These are phyloP conservation scores for Parathielavia hyrcaniae DNA, from an alignment of 495 filamentous ascomycete genomes.

Conservation along the genomic window DNA sequence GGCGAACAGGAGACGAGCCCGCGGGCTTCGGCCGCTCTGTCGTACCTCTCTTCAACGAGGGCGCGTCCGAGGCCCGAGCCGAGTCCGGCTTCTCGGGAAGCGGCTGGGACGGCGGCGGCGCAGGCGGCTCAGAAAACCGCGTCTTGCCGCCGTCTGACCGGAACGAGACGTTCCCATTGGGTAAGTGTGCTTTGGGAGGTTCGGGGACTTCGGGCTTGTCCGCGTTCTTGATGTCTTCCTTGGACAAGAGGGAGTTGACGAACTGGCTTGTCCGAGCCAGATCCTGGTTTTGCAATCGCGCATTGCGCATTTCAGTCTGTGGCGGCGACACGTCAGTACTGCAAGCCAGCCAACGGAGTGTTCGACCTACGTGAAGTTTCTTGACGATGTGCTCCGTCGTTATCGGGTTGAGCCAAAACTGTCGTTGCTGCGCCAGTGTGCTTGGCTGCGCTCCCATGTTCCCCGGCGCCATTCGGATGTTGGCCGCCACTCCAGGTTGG, in stretches of 20 bases:
- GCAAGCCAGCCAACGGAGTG: background rate
- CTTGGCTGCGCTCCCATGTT: constrained; percentile 56
- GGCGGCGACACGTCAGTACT: constrained; percentile 6
- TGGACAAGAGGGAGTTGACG: constrained; percentile 64
- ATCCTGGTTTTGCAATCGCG: constrained; percentile 79
- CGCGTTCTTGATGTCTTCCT: constrained; percentile 62
- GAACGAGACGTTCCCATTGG: constrained; percentile 44
- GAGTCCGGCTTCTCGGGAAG: constrained; percentile 84
- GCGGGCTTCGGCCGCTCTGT: constrained; percentile 64
- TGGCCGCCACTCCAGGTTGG: constrained; percentile 59
- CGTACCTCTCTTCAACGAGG: constrained; percentile 62
- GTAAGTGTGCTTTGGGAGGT: constrained; percentile 33
- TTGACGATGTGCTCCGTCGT: constrained; percentile 95
- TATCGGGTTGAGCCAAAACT: constrained; percentile 76
- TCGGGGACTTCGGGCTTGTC: constrained; percentile 46
- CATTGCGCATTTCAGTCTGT: constrained; percentile 80
- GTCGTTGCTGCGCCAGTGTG: constrained; percentile 36
- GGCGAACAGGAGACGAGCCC: constrained; percentile 55
- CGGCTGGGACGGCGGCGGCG: constrained; percentile 86
- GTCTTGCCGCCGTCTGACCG: constrained; percentile 52
- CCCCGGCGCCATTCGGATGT: constrained; percentile 48
- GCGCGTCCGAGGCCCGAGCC: constrained; percentile 46
- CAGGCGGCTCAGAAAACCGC: constrained; percentile 81
- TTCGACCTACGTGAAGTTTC: constrained; percentile 70
- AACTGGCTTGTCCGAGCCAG: constrained; percentile 75